phyloP scores from a whole-genome alignment of 2,329 filamentous ascomycete genomes.

The Microdochium trichocladiopsis region DNA sequence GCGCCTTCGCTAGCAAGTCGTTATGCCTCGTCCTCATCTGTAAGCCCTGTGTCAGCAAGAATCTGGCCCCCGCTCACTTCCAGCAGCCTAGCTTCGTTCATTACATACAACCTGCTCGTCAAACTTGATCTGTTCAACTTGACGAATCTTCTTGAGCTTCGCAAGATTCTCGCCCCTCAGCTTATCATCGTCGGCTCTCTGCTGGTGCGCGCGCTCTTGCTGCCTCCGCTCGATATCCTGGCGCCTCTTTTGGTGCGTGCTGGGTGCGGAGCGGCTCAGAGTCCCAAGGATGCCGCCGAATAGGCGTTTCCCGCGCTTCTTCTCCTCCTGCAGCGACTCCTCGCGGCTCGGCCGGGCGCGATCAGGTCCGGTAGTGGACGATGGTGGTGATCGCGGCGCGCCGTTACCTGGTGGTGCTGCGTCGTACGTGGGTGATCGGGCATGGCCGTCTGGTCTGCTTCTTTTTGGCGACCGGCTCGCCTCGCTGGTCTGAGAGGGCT shows the following conservation, averaged over 20 bases:
- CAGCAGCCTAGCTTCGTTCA: background rate
- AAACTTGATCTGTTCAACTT: constrained; percentile 64
- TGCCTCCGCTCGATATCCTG: constrained; percentile 78
- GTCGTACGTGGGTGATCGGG: background rate
- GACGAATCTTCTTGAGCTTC: constrained; percentile 52
- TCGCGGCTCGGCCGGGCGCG: constrained; percentile 23
- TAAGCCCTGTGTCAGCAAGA: constrained; percentile 7
- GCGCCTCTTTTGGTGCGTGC: constrained; percentile 59
- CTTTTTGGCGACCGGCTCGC: background rate
- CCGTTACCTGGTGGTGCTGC: background rate
- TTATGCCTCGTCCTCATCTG: constrained; percentile 71
- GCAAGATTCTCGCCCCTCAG: constrained; percentile 58
- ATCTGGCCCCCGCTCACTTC: background rate
- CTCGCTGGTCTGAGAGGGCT: background rate
- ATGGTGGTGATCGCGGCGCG: background rate
- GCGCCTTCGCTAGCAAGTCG: constrained; percentile 64
- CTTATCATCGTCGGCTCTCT: constrained; percentile 65
- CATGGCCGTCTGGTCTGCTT: background rate
- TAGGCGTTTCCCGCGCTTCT: constrained; percentile 74
- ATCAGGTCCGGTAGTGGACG: constrained; percentile 2
- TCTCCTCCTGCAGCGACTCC: constrained; percentile 58
- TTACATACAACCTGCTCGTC: constrained; percentile 68
- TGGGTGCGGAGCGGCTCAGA: constrained; percentile 59
- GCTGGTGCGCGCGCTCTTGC: constrained; percentile 66
- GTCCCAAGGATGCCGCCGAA: constrained; percentile 78